Percentiles rank a stretch among this genome's conserved stretches.
phyloP scores from a whole-genome alignment of 2,329 filamentous ascomycete species.

The Diaporthe aspalathi region DNA sequence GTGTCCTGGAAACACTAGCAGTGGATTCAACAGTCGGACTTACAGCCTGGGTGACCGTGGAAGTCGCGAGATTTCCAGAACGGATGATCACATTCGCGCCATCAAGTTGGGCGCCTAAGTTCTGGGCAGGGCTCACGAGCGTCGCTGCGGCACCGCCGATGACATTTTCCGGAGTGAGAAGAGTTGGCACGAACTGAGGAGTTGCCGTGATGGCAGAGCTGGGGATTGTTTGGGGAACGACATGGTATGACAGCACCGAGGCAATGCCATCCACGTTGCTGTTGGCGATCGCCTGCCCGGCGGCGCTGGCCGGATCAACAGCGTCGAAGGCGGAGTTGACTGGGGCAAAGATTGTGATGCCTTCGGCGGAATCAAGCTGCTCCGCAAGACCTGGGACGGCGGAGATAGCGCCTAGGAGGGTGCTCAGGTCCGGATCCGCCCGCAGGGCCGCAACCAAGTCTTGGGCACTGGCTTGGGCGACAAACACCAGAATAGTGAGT shows the following conservation, averaged over 20 bases:
- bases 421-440: slow-evolving; percentile 21
- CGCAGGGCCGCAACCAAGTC: slow-evolving; percentile 5
- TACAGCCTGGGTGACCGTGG: slow-evolving; percentile 26
- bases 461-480: slow-evolving; percentile 1
- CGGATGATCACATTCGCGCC: slow-evolving; percentile 17
- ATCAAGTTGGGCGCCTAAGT: slow-evolving; percentile 9
- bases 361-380: slow-evolving; percentile 10
- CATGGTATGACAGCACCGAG: slow-evolving; percentile 28
- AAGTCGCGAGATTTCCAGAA: slow-evolving; percentile 8
- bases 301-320: slow-evolving; percentile 22
- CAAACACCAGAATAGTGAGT: neutral
- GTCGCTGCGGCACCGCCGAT: slow-evolving; percentile 10
- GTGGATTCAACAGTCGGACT: neutral
- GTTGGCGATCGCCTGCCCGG: slow-evolving; percentile 2
- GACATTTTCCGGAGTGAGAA: slow-evolving; percentile 21
- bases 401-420: slow-evolving; percentile 13
- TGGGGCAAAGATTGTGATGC: slow-evolving; percentile 26
- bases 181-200: slow-evolving; percentile 22
- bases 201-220: slow-evolving; percentile 10
- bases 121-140: slow-evolving; percentile 12
- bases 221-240: slow-evolving; percentile 6
- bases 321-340: slow-evolving; percentile 17
- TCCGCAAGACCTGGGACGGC: slow-evolving; percentile 18
- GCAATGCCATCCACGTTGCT: slow-evolving; percentile 6
- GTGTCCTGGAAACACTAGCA: accelerated